Evolutionary conservation across 83 land plant species (phyloP), one percentile per base, ranked within the genome.

Genomic region (Diphasiastrum complanatum): DNA sequence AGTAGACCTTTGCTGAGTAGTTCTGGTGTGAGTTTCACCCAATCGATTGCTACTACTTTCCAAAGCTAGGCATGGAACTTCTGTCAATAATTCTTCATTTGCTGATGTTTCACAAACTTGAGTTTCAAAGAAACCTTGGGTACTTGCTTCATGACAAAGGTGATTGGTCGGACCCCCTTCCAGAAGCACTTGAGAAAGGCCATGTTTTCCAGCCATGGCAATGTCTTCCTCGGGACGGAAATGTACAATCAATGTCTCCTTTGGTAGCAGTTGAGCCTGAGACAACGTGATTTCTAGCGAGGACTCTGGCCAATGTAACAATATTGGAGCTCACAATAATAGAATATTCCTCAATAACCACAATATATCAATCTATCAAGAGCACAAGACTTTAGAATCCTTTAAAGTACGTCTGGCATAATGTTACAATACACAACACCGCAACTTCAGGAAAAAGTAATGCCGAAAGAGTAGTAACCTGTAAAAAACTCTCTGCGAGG

Each of bases 231-330:
- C 8, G 14, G 43, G 43, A 8, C 25, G 37, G 29, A 64, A 64
- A 38, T 64, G 67, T 19, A 64, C 63, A 22, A 28, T 52, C 27
- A 64, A 35, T 30, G 33, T 36, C 3, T 61, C 67, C 37, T 61
- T 57, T 16, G 67, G 67, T 4, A 55, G 31, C 19, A 64, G 61
- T 14, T 64, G 28, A 32, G 67, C 67, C 31, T 64, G 43, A 4
- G 29, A 24, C 64, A 64, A 52, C 1, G 67, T 64, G 18, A 43
- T 36, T 45, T 64, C 67, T 61, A 64, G 33, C 0, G 64, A 50
- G 8, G 29, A 35, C 31, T 64, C 67, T 64, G 61, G 43, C 33
- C 60, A 34, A 54, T 25, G 23, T 8, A 14, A 38, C 8, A 38
- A 38, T 8, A 38, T 38, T 38, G 12, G n/a, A n/a, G n/a, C n/a